phyloP scores from a whole-genome alignment of 2,329 filamentous ascomycete genomes.

The Pyrenophora seminiperda region DNA sequence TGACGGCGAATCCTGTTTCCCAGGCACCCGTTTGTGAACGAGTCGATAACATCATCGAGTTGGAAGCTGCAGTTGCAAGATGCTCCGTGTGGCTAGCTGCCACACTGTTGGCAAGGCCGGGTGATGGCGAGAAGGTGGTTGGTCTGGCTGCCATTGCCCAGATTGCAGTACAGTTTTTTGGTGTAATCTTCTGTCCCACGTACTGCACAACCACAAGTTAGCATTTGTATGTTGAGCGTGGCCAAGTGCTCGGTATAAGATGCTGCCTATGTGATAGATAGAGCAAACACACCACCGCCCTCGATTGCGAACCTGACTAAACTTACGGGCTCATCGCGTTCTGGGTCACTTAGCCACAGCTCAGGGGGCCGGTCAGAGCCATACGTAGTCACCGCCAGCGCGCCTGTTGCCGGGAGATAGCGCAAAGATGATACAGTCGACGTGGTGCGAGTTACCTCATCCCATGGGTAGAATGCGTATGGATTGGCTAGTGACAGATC shows the following conservation, averaged over 20 bases:
- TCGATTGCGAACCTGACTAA: too few species aligned
- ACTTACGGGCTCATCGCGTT: slow-evolving; percentile 28
- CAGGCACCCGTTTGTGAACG: slow-evolving; percentile 28
- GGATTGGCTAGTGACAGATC: slow-evolving; percentile 5
- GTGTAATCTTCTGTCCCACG: slow-evolving; percentile 37
- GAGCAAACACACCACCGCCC: too few species aligned
- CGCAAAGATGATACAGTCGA: slow-evolving; percentile 40
- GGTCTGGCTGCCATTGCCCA: slow-evolving; percentile 37
- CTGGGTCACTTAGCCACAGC: slow-evolving; percentile 35
- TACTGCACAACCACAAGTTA: slow-evolving; percentile 7
- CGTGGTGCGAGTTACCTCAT: slow-evolving; percentile 28
- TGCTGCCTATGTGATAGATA: background rate
- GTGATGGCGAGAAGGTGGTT: slow-evolving; percentile 15
- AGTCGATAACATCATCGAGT: slow-evolving; percentile 31
- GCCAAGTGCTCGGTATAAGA: background rate
- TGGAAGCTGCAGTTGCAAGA: slow-evolving; percentile 42
- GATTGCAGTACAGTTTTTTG: slow-evolving; percentile 31
- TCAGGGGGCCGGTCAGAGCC: slow-evolving; percentile 37
- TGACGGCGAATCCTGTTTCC: slow-evolving; percentile 16
- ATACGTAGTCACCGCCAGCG: slow-evolving; percentile 37
- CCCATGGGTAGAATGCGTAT: slow-evolving; percentile 31
- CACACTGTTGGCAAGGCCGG: slow-evolving; percentile 16
- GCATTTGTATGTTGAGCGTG: background rate
- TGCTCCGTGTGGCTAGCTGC: slow-evolving; percentile 31
- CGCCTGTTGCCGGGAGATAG: slow-evolving; percentile 35